Conservation (phyloP, 2,329 filamentous ascomycete species). For the Didymella keratinophila region DNA sequence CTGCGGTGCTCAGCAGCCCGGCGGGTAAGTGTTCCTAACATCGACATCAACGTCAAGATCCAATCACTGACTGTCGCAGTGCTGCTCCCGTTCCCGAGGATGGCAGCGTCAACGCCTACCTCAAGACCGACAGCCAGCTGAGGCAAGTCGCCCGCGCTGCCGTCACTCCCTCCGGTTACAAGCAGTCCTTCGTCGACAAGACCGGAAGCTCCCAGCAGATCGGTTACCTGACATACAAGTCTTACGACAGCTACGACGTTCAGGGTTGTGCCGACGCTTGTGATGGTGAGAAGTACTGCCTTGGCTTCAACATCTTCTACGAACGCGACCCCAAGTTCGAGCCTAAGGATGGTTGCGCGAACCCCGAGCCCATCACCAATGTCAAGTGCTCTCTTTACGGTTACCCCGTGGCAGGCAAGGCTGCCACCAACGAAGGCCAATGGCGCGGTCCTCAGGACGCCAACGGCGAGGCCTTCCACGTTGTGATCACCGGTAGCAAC, state of each 20-base stretch:
- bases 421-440: conserved; percentile 12
- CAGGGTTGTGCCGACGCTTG: background rate
- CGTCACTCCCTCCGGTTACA: background rate
- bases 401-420: conserved; percentile 1
- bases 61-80: background rate
- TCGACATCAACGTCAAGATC: background rate
- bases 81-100: background rate
- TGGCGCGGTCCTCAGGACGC: conserved; percentile 5
- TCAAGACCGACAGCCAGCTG: background rate
- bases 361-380: conserved; percentile 11
- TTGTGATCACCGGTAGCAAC: conserved; percentile 12
- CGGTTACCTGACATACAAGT: background rate
- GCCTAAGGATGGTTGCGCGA: background rate
- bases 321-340: conserved; percentile 11
- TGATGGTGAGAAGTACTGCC: conserved; percentile 1
- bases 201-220: background rate
- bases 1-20: background rate
- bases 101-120: background rate
- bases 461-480: conserved; percentile 5
- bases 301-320: conserved; percentile 1
- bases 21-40: background rate
- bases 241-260: background rate
- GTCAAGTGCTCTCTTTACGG: conserved; percentile 15
- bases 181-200: conserved; percentile 1
- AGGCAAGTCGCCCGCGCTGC: background rate